Evolutionary conservation across 345 rosid species (phyloP), one percentile per base, ranked within the genome.

Genomic region (Balakata baccata): DNA sequence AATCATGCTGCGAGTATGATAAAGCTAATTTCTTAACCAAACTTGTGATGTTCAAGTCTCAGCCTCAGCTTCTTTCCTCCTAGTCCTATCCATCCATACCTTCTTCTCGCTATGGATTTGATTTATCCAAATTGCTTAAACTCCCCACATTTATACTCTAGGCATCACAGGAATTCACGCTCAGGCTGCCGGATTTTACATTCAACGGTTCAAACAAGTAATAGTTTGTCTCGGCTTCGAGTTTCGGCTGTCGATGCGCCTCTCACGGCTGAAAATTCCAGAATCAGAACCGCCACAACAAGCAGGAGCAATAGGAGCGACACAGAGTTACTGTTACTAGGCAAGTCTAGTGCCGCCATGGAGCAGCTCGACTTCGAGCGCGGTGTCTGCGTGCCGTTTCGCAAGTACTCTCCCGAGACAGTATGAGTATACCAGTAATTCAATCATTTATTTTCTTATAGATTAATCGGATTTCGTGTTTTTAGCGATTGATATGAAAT

Each of bases 301-400:
- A 75, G 38, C 67, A 38, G 52, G 23, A 61, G 34, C 45, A 50
- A 4, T 17, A 17, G 73, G 68, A 58, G 73, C 39, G 46, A 25
- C 45, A 22, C 23, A 7, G 64, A 68, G 10, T 12, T 63, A 60
- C 64, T 41, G 25, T 12, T 60, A 11, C 0, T 25, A 1, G 70
- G 45, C 47, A 82, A 74, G 52, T 88, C 96, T 52, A 91, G 89
- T 75, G 68, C 74, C 51, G 97, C 97, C 66, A 63, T 94, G 88
- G 97, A 94, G 59, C 91, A 75, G 84, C 91, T 94, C 14, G 98
- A 94, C 82, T 88, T 94, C 78, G 98, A 94, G 78, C 91, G 98
- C 76, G 97, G 98, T 73, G 98, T 94, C 41, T 94, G 98, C 79
- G 82, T 92, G 70, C 97, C 98, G 0, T 94, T 94, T 84, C 89